Percentiles rank a stretch among this genome's conserved stretches.
phyloP scores from a whole-genome alignment of 73 alveolate genomes.

The Paraurostyla sp. region DNA sequence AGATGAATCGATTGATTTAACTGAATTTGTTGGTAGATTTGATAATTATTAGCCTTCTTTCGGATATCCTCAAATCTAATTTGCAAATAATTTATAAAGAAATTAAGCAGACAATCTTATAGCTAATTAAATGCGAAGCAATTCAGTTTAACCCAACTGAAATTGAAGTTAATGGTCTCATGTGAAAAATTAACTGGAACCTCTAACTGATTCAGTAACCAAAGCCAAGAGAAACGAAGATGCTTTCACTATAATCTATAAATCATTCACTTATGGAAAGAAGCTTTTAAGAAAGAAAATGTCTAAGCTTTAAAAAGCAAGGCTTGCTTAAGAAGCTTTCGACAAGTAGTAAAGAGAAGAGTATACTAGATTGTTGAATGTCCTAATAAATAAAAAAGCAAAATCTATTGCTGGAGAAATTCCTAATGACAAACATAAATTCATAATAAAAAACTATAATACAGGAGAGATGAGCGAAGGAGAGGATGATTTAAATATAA shows the following conservation, averaged over 20 bases:
- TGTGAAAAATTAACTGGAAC: neutral
- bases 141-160: neutral
- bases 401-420: neutral
- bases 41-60: neutral
- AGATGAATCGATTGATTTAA: slow-evolving; percentile 11
- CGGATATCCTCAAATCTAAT: neutral
- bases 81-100: neutral
- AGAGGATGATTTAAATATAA: neutral
- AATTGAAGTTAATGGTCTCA: neutral
- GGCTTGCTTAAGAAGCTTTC: neutral
- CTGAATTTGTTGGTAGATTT: neutral
- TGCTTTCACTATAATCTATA: neutral
- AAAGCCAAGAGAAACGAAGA: slow-evolving; percentile 9
- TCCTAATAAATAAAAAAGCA: neutral
- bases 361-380: neutral
- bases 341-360: neutral
- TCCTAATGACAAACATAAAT: neutral
- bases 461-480: neutral
- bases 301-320: slow-evolving; percentile 1
- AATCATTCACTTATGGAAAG: slow-evolving; percentile 16
- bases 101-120: neutral
- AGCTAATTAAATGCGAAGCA: neutral
- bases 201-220: neutral
- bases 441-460: neutral
- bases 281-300: neutral